phyloP scores from a whole-genome alignment of 176 grass and related monocot genomes.

The Alloteropsis semialata region DNA sequence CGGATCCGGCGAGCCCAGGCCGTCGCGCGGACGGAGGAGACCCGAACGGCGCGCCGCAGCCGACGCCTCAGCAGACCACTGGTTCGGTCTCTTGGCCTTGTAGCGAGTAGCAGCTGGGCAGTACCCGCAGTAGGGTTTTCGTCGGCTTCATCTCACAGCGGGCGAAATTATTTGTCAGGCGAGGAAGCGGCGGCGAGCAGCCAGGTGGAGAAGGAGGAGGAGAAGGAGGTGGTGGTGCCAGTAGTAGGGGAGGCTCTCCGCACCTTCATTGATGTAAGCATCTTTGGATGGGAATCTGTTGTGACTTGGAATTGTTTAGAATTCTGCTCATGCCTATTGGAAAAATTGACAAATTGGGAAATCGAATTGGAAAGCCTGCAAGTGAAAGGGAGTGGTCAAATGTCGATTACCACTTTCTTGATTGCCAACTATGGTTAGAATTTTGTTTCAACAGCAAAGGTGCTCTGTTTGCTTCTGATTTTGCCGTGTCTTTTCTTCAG shows the following conservation, averaged over 20 bases:
- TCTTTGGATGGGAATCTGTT: background rate
- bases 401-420: background rate
- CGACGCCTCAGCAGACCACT: background rate
- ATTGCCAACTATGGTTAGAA: background rate
- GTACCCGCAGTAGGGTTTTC: conserved; percentile 11
- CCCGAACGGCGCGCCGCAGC: background rate
- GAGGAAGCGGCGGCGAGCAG: background rate
- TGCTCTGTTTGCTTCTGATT: background rate
- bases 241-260: conserved; percentile 22
- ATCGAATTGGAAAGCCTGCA: background rate
- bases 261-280: conserved; percentile 30
- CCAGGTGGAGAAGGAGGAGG: conserved; percentile 1
- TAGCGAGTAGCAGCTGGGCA: background rate
- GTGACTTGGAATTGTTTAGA: background rate
- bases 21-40: background rate
- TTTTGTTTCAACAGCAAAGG: background rate
- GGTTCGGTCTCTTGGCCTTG: conserved; percentile 9
- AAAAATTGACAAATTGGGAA: background rate
- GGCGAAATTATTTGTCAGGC: conserved; percentile 9
- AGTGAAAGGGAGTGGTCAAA: background rate
- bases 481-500: conserved; percentile 36
- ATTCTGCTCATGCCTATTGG: background rate
- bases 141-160: conserved; percentile 6
- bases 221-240: background rate
- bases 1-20: background rate